Evolutionary conservation across 1,284 basidiomycete species (phyloP), one percentile per base, ranked within the genome.

Genomic region (Leucocoprinus gongylophorus): DNA sequence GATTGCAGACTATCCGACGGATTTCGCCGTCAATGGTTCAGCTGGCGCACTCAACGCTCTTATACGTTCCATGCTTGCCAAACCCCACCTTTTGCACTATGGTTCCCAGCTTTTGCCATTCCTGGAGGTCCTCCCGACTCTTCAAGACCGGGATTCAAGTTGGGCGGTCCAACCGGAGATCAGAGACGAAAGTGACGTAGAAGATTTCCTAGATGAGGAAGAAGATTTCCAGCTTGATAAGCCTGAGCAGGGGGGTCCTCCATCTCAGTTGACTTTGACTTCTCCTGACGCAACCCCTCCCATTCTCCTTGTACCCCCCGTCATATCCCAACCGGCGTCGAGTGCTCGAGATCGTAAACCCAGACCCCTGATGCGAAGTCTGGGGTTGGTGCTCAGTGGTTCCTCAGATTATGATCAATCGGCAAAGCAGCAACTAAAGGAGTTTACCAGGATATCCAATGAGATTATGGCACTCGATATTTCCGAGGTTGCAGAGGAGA

Each of bases 41-140:
- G 71, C 76, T 6, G 81, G 84, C 21, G 88, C 88, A 4, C 72
- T 91, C 28, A 74, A 72, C 30, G 87, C 88, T 15, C 71, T 91
- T 39, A 78, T 89, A 57, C 86, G 82, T 59, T 87, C 85, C 0
- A 82, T 88, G 58, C 72, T 86, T 12, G 78, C 80, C 44, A 88
- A 89, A 65, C 85, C 84, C 0, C 83, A 89, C 60, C 77, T 89
- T 18, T 73, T 90, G 23, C 85, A 89, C 62, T 91, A 91, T 57
- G 88, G 85, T 35, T 83, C 85, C 13, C 85, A 88, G 58, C 80
- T 90, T 59, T 73, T 88, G 13, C 85, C 85, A 2, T 90, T 90
- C 63, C 68, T 87, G 23, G 87, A 88, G 58, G 69, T 75, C 44
- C 69, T 87, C 10, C 75, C 83, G 5, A 73, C 64, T 17, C 67